Percentiles rank a stretch among this genome's conserved stretches.
These are phyloP conservation scores for Rutidosis leptorrhynchoides DNA, from an alignment of 129 eudicot species.

Conservation along the genomic window DNA sequence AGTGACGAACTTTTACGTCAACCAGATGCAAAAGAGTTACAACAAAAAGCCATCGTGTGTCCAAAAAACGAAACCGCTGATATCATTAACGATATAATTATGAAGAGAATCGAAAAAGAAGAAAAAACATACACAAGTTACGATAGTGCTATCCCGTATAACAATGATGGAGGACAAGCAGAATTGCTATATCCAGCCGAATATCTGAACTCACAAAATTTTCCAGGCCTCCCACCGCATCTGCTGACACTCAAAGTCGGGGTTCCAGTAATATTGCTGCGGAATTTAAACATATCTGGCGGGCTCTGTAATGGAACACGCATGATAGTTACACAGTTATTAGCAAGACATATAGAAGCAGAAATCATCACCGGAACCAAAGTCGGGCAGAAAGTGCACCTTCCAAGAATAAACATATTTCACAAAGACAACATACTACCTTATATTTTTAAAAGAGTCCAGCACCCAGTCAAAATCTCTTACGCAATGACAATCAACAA, in stretches of 20 bases:
- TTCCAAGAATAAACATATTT: no score
- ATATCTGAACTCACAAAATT: no score
- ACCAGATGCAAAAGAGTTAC: no score
- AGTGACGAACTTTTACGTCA: no score
- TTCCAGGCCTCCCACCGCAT: not conserved
- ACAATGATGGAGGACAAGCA: not conserved
- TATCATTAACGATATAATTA: not conserved
- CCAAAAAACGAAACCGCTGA: not conserved
- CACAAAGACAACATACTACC: no score
- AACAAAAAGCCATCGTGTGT: not conserved
- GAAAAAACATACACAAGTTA: not conserved
- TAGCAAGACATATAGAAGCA: not conserved
- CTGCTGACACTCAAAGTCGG: not conserved
- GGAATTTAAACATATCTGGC: not conserved
- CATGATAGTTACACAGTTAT: not conserved
- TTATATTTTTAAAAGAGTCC: no score
- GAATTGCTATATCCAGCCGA: no score
- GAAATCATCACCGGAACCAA: not conserved
- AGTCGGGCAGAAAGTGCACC: not conserved
- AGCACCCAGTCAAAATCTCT: no score
- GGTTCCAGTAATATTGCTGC: not conserved
- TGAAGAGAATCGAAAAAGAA: no score
- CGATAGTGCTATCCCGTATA: not conserved
- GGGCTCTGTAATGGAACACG: not conserved
- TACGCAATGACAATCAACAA: no score